phyloP scores from a whole-genome alignment of 768 basidiomycete species.

The Tulasnella sp. region DNA sequence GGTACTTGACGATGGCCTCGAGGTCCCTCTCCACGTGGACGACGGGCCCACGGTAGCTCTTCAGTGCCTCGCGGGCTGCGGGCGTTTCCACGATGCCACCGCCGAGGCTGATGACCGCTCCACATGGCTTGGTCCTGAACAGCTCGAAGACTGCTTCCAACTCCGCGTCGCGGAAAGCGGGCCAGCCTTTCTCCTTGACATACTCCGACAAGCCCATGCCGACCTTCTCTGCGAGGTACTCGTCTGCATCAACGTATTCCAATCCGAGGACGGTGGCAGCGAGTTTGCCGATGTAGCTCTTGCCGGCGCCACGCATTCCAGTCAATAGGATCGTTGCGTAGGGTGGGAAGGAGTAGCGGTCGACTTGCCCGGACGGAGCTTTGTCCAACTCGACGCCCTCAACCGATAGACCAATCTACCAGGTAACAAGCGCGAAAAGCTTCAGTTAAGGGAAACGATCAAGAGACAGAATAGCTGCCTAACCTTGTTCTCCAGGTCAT shows the following conservation, averaged over 20 bases:
- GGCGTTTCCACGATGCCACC: slow-evolving; percentile 92
- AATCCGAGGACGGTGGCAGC: slow-evolving; percentile 71
- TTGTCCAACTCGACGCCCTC: slow-evolving; percentile 74
- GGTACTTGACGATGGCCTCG: slow-evolving; percentile 75
- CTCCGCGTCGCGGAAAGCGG: slow-evolving; percentile 82
- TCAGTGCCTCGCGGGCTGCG: slow-evolving; percentile 66
- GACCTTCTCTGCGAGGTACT: slow-evolving; percentile 63
- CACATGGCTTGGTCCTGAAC: slow-evolving; percentile 51
- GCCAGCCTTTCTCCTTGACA: slow-evolving; percentile 82
- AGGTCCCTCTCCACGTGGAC: slow-evolving; percentile 80
- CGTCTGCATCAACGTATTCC: slow-evolving; percentile 80
- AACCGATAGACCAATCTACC: slow-evolving; percentile 81
- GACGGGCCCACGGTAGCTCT: slow-evolving; percentile 62
- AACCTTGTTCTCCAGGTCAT: slow-evolving; percentile 93
- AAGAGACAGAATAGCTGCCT: slow-evolving; percentile 27
- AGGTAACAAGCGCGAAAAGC: not conserved
- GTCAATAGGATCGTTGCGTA: slow-evolving; percentile 67
- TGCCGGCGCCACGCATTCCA: slow-evolving; percentile 97
- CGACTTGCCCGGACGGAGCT: slow-evolving; percentile 38
- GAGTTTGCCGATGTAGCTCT: slow-evolving; percentile 79
- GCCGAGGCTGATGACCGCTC: slow-evolving; percentile 83
- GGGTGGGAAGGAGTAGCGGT: slow-evolving; percentile 43
- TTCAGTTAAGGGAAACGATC: not conserved
- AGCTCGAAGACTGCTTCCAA: slow-evolving; percentile 63
- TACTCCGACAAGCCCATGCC: slow-evolving; percentile 64